A percentile compares a stretch with the other conserved stretches of the same genome.
Conservation (phyloP, 2,329 filamentous ascomycete species). For the Colletotrichum orchidophilum region DNA sequence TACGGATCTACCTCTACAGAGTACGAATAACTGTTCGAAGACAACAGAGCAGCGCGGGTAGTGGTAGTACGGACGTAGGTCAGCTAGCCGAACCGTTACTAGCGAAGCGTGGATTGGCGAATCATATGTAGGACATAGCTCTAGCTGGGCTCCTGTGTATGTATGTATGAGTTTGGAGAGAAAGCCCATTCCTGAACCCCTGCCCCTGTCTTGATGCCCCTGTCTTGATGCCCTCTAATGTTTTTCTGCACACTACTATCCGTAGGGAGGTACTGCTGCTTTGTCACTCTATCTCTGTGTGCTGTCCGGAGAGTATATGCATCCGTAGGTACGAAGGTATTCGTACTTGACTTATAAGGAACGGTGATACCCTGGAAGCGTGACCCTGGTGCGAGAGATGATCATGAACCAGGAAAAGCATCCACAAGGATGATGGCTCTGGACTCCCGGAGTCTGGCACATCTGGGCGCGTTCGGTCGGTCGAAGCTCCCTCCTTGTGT, state of each 20-base stretch:
- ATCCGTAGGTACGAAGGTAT: neutral
- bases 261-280: neutral
- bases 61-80: neutral
- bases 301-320: neutral
- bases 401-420: neutral
- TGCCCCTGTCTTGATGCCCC: neutral
- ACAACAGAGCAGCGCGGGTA: neutral
- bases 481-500: neutral
- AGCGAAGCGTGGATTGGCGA: neutral
- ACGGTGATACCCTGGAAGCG: neutral
- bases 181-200: neutral
- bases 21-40: neutral
- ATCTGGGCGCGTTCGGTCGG: neutral
- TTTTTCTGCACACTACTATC: neutral
- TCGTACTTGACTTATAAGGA: neutral
- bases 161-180: neutral
- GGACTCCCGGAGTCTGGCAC: neutral
- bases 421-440: neutral
- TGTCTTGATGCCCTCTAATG: neutral
- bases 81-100: neutral
- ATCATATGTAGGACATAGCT: neutral
- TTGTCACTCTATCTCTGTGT: neutral
- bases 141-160: neutral
- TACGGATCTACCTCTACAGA: too few relatives aligned
- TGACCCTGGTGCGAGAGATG: neutral